Base-by-base conservation (phyloP, 2,329 filamentous ascomycete species). In the Hypomyces rosellus region DNA sequence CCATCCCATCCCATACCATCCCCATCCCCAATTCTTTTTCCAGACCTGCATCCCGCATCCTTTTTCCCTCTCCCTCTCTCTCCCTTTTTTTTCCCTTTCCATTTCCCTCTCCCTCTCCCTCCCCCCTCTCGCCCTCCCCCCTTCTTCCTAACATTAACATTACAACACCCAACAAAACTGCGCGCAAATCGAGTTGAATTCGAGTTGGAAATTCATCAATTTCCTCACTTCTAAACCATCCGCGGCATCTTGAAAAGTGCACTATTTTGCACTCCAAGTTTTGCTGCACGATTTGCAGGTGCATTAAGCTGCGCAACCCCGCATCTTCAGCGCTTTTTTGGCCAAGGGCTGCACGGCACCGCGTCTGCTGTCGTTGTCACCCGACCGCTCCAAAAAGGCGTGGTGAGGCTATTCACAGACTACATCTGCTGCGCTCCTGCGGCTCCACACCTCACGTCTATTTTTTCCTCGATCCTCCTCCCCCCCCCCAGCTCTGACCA, bases 321-420 rank as follows among this genome's bases (percentile, higher is more conserved):
- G 48, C 60, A 51, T 46, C 45, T 34, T 44, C 46, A 49, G 44
- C 48, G 46, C 30, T 44, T 61, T 62, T 66, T 59, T 46, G 53
- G 47, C 25, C 25, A 30, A 30, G 39, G 34, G 16, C 41, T 20
- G 41, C 40, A 57, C 44, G 34, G 42, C 48, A 44, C 42, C 45
- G 40, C 41, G 51, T 40, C 42, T 34, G 42, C 42, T 45, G 46
- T 46, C 34, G 50, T 49, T 48, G 57, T 62, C 49, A 58, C 59
- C 56, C 54, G 57, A 59, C 53, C 54, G 47, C 54, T 45, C 52
- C 42, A 53, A 49, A 34, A 48, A 53, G 55, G 51, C 38, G 46
- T 60, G 55, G 65, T 71, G 69, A 71, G 65, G 69, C 66, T 71
- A 71, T 71, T 71, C 69, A 58, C 66, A 68, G 56, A 43, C 43